Base-by-base conservation (phyloP, 164 flowering plant genomes). In the Macadamia tetraphylla region DNA sequence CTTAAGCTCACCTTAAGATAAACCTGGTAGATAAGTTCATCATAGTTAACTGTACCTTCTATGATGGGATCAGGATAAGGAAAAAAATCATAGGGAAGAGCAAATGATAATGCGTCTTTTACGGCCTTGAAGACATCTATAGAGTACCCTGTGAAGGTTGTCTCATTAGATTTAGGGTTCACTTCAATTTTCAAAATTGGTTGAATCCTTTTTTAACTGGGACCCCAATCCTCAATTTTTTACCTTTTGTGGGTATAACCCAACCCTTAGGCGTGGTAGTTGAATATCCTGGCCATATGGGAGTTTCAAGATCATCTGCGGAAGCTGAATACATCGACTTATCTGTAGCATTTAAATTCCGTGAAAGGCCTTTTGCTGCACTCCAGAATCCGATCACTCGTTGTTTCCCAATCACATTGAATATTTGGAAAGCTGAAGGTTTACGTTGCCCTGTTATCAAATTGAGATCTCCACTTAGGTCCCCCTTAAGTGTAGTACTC, bases 261-360 rank as follows among this genome's bases (percentile, higher is more conserved):
- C 81, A 79, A 32, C 82, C 79, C 55, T 35, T 71, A 0, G 82
- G 83, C 5, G 32, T 42, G 0, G 2, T 8, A 2, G 53, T 67
- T 0, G 74, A 13, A 11, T 69, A 79, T 18, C 85, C 85, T 0
- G 85, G 87, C 85, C 85, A 81, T 35, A 74, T n/a, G n/a, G n/a
- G n/a, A n/a, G n/a, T n/a, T n/a, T n/a, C n/a, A n/a, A n/a, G n/a
- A n/a, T n/a, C n/a, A n/a, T n/a, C n/a, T n/a, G n/a, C n/a, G n/a
- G n/a, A n/a, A n/a, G n/a, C n/a, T n/a, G n/a, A n/a, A 44, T 65
- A 3, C 71, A n/a, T 23, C 3, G 17, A 56, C 6, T 44, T 30
- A 13, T 5, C 9, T 1, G 1, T 51, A 7, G 56, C 13, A 13
- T 61, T 53, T 43, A 66, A 23, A 18, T n/a, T 43, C 40, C 60